Base-by-base conservation (phyloP, 805 yeast species). In the Vanderwaltozyma yarrowii region DNA sequence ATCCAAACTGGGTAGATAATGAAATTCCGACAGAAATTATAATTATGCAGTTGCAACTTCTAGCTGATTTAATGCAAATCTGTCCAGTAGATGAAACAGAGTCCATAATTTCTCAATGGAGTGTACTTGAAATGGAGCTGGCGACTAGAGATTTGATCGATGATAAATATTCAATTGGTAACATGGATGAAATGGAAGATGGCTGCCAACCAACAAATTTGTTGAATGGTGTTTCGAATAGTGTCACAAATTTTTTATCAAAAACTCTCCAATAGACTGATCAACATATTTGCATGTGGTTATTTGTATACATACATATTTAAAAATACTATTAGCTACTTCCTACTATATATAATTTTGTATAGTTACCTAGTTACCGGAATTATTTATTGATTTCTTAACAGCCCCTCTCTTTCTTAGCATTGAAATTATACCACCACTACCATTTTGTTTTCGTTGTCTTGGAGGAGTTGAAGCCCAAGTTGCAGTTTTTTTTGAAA, bases 21-120 rank as follows among this genome's bases (percentile, higher is more conserved):
- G 64, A 58, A 30, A 54, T 54, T 2, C 69, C 71, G 10, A 52
- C 58, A 5, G 55, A 52, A 13, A 49, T 67, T 9, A 41, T 78
- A 18, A 48, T 61, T 17, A 58, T 67, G 33, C 89, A 85, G 54
- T 52, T 76, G 49, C 66, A 66, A 13, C 57, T 83, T 1, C 56
- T 81, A 10, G 64, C 81, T 2, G 61, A 66, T 35, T 63, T 79
- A 3, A 52, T 83, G 40, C 58, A 65, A 30, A 51, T 69, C 6
- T 71, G 79, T 20, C 77, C 81, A 0, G 59, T 64, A 2, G 77
- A 72, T 30, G 76, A 80, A 45, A 65, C 75, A 38, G 66, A 67
- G 24, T 62, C 69, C 10, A 71, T 84, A 2, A 54, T 80, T 13
- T 70, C 72, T 13, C 83, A 79, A 40, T 82, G 92, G 85, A 71